Evolutionary conservation across 225 moss, liverwort and hornwort species (phyloP).

Genomic region (Physcomitrellopsis africana): DNA sequence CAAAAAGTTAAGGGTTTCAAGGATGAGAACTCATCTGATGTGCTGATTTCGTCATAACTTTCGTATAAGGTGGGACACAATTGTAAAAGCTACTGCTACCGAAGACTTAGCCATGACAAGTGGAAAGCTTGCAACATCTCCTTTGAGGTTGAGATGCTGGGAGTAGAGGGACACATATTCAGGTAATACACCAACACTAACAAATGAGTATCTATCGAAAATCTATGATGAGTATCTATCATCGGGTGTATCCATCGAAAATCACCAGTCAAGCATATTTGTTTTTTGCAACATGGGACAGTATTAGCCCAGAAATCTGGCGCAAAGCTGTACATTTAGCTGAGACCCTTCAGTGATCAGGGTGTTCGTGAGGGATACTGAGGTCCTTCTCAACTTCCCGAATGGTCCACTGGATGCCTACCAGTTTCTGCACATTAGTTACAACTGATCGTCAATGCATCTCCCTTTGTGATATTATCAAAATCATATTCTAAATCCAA

Average conservation of each 20-base stretch:
- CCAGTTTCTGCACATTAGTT: constrained; percentile 72
- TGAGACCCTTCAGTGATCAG: constrained; percentile 28
- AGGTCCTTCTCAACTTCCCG: constrained; percentile 95
- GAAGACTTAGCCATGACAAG: too few relatives aligned
- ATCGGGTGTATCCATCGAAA: constrained; percentile 14
- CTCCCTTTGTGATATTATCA: neutral
- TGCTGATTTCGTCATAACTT: too few relatives aligned
- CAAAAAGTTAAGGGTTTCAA: too few relatives aligned
- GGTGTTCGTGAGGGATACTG: constrained; percentile 63
- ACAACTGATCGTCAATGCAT: constrained; percentile 11
- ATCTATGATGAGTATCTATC: neutral
- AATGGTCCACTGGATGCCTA: constrained; percentile 95
- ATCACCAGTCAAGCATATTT: neutral
- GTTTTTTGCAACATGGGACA: constrained; percentile 7
- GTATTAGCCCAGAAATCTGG: neutral
- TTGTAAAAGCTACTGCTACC: too few relatives aligned
- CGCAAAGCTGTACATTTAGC: constrained; percentile 5
- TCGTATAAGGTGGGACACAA: too few relatives aligned
- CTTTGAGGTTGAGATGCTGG: too few relatives aligned
- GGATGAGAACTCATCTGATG: too few relatives aligned
- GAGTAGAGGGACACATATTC: too few relatives aligned
- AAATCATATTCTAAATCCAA: constrained; percentile 1
- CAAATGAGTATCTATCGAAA: constrained; percentile 6
- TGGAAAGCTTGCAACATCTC: too few relatives aligned
- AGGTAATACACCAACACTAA: neutral